Base-by-base conservation (phyloP, 2,329 filamentous ascomycete genomes). In the Scedosporium minutisporum region DNA sequence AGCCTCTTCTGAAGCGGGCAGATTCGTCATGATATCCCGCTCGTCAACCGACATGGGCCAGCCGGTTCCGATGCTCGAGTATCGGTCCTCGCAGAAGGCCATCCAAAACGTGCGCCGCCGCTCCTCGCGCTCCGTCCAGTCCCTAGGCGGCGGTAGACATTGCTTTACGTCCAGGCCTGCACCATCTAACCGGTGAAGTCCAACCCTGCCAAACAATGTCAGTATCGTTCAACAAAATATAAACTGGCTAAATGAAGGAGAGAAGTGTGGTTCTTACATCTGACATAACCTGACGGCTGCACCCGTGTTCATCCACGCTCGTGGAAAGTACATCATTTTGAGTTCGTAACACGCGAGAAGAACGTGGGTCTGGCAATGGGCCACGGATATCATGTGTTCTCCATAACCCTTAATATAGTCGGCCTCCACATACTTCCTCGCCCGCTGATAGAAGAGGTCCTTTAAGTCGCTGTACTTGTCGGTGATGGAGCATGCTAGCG, bases 21-120 rank as follows among this genome's bases (percentile, higher is more conserved):
- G 79, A 67, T 92, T 89, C 25, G 92, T 96, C 77, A 89, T 81
- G 67, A 97, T 90, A 77, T 99, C 95, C 71, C 83, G 85, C 75
- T 99, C 95, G 66, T 97, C 93, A 62, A 97, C 85, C 0, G 84
- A 87, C 90, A 97, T 93, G 0, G 95, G 95, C 95, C 95, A 97
- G 6, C 95, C 95, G 2, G 95, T 97, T 41, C 95, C 95, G 63
- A 97, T 95, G 69, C 92, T 97, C 5, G 92, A 90, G 75, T 96
- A 97, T 61, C 95, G 86, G 71, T 97, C 95, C 65, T 92, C 80
- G 68, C 88, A 91, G 70, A 96, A 97, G 3, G 89, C 85, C 86
- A 95, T 88, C 95, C 95, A 99, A 68, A 97, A 97, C 0, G 92
- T 96, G 66, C 95, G 83, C 61, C 95, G 83, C 67, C 95, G 82